Evolutionary conservation across 2,329 filamentous ascomycete species (phyloP), one percentile per base, ranked within the genome.

Genomic region (Arthrobotrys pseudoclavata): DNA sequence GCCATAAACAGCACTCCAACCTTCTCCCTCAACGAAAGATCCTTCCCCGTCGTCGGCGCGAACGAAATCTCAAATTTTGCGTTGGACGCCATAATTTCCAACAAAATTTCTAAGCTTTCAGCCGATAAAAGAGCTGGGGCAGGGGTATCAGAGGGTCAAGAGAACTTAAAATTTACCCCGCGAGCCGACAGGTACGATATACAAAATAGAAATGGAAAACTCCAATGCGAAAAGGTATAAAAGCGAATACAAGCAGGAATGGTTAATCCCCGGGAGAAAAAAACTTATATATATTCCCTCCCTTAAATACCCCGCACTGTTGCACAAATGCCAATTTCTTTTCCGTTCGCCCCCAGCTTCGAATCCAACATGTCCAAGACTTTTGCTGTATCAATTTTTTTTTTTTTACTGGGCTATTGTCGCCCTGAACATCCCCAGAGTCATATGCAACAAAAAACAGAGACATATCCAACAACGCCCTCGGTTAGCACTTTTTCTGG

Each of bases 61-160:
- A 63, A 75, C 31, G 70, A 75, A 52, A 74, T 52, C 1, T 64
- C 60, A 15, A 74, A 22, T 20, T 48, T 47, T 72, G 69, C 31
- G 69, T 72, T 72, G 61, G 69, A 22, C 50, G 61, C 31, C 57
- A 26, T 72, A 13, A 1, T 22, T 52, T 55, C 26, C 52, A 55
- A 55, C 52, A 55, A 26, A 24, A 3, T 24, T 13, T 37, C 6
- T 24, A 13, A 29, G 31, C 13, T 53, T 53, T 31, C 50, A 53
- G 22, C 50, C 24, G 50, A 31, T 24, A 50, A 50, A 50, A 50
- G 47, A 50, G 20, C n/a, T 20, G 42, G 42, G n/a, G 13, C 29
- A 7, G 7, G n/a, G n/a, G n/a, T n/a, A n/a, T n/a, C n/a, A n/a
- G n/a, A n/a, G n/a, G n/a, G n/a, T n/a, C n/a, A 40, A 40, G 15